Evolutionary conservation across 2,329 filamentous ascomycete genomes (phyloP).

Genomic region (Hortaea werneckii): DNA sequence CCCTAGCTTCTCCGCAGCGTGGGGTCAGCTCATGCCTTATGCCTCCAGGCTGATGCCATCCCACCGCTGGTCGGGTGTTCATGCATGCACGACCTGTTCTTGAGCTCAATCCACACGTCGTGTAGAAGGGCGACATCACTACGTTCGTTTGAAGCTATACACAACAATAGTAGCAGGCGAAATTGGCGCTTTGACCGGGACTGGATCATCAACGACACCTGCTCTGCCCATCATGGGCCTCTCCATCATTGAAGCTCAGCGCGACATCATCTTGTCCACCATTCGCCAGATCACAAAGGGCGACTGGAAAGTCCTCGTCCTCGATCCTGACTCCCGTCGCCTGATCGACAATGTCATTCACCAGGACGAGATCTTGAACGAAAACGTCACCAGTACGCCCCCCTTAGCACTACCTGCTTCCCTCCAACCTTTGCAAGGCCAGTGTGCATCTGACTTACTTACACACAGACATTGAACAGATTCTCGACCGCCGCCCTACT

Average conservation of each 20-base stretch:
- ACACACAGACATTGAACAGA: conserved; percentile 74
- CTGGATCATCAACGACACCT: neutral
- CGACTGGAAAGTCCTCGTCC: conserved; percentile 93
- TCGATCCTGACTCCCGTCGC: conserved; percentile 74
- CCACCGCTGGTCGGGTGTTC: too few relatives aligned
- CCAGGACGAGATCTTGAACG: conserved; percentile 93
- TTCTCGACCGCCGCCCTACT: conserved; percentile 72
- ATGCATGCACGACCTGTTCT: too few relatives aligned
- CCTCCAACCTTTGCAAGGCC: neutral
- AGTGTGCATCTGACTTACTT: conserved; percentile 18
- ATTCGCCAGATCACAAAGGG: conserved; percentile 70
- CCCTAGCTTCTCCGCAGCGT: too few relatives aligned
- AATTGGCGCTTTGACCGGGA: too few relatives aligned
- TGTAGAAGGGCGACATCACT: too few relatives aligned
- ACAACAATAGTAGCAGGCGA: neutral
- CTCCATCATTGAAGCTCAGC: conserved; percentile 78
- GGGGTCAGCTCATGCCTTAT: too few relatives aligned
- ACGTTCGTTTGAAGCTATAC: too few relatives aligned
- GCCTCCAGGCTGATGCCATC: too few relatives aligned
- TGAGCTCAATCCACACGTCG: too few relatives aligned
- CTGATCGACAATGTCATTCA: conserved; percentile 85
- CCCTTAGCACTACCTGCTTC: neutral
- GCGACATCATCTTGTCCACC: conserved; percentile 60
- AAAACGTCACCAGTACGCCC: conserved; percentile 81
- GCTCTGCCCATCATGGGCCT: conserved; percentile 56